Base-by-base conservation (phyloP, 371 early-diverging fungal species). In the Apophysomyces variabilis region DNA sequence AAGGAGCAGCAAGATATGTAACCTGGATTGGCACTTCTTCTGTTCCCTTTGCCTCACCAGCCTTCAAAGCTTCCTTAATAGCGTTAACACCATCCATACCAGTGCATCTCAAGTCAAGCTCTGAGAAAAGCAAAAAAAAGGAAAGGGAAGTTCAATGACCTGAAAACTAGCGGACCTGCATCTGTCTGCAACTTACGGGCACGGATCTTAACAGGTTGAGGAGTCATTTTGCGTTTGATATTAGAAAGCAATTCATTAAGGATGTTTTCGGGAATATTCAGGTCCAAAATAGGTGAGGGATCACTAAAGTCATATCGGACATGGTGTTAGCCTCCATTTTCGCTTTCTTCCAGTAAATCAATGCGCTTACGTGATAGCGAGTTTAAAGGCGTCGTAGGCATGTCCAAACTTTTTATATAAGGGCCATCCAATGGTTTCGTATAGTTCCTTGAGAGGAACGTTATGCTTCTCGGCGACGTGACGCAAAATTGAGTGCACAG, bases 51-150 rank as follows among this genome's bases (percentile, higher is more conserved):
- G 85, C 90, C 83, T 97, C 95, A 64, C 97, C 98, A 47, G 96
- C 95, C 72, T 77, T 83, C 67, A 99, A 85, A 2, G 99, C 97
- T 38, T 87, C 85, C 76, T 97, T 96, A 75, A 99, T 95, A 46
- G 97, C 97, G 74, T 95, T 95, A 21, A 99, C 94, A 68, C 99
- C 99, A 77, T 97, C 95, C 73, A 94, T 94, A 71, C 93, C 94
- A 67, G 92, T 95, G 85, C 99, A 99, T 70, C 94, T 93, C 57
- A 98, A 92, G 77, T 99, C 99, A 62, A 99, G 88, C 87, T 99
- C 99, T 79, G 61, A 61, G 32, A 26, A 26, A 26, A 26, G 3
- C 1, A 26, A 26, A 26, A 26, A 3, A 26, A 26, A 26, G 18
- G 4, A 39, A 11, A 57, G 38, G 1, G 1, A 57, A 5, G 38